Base-by-base conservation (phyloP, 345 rosid genomes). In the Clausena lansium region DNA sequence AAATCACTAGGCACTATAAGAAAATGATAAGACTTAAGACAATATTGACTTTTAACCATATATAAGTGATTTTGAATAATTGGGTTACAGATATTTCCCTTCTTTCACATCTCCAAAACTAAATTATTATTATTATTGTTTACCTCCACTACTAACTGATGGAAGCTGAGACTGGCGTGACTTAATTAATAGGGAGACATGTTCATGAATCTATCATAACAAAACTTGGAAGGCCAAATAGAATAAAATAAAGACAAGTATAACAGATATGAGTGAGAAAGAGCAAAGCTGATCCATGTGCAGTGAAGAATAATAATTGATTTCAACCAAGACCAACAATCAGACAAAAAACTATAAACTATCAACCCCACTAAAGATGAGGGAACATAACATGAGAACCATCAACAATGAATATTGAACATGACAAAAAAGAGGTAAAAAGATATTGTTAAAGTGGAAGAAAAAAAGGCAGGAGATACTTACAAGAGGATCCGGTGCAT, bases 401-500 rank as follows among this genome's bases (percentile, higher is more conserved):
- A 77, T 76, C 59, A 71, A 67, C 39, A 76, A 27, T 63, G 78
- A 54, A 70, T 57, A 73, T 30, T 68, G 67, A 76, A 84, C 70
- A 63, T 76, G 82, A 78, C 79, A 71, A 75, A 45, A 68, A 85
- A 67, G 55, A 10, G 71, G 3, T 10, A 74, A 60, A 76, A 77
- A 22, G n/a, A 28, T 67, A 33, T 15, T 38, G 67, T 19, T 71
- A 55, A 70, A 67, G n/a, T n/a, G 27, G 45, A 22, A 11, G 61
- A 64, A 78, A 55, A 81, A 71, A 25, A 64, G 50, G 71, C 60
- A 11, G 57, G 67, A 14, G 39, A 78, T 30, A 80, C 94, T 85
- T 87, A 93, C 99, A 84, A 94, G 75, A 82, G 98, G 96, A 85
- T 97, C 98, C 0, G 98, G 98, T 41, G 96, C 98, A 82, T 94